A percentile compares a stretch with the other conserved stretches of the same genome.
These are phyloP conservation scores for Globisporangium apiculatum DNA, from an alignment of 352 stramenopile genomes.

Conservation along the genomic window DNA sequence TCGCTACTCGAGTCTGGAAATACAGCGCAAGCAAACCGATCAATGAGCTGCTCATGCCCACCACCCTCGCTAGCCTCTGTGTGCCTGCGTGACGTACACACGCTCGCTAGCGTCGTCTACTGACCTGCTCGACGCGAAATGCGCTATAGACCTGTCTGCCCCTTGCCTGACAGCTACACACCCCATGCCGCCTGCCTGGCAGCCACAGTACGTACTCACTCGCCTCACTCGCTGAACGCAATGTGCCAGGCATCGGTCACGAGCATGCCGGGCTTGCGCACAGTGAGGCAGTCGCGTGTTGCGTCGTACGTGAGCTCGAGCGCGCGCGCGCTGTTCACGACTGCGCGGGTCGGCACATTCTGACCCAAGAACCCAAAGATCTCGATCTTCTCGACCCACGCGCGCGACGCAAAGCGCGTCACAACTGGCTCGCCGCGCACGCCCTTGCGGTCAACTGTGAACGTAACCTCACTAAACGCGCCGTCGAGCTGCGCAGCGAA, in stretches of 20 bases:
- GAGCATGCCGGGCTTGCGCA: constrained; percentile 79
- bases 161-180: no score
- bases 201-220: no score
- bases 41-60: no score
- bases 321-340: constrained; percentile 26
- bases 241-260: constrained; percentile 71
- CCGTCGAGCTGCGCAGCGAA: constrained; percentile 48
- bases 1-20: no score
- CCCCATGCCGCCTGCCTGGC: no score
- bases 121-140: no score
- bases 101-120: no score
- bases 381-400: constrained; percentile 83
- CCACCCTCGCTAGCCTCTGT: no score
- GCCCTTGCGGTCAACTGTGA: constrained; percentile 31
- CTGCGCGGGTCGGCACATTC: constrained; percentile 39
- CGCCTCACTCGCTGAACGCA: constrained; percentile 24
- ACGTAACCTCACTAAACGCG: constrained; percentile 40
- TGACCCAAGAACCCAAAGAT: constrained; percentile 54
- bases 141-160: no score
- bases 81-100: no score
- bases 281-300: constrained; percentile 48
- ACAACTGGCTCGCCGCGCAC: constrained; percentile 23
- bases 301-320: constrained; percentile 71
- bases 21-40: no score
- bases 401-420: constrained; percentile 37